phyloP scores from a whole-genome alignment of 129 eudicot genomes.

The Dittrichia graveolens region DNA sequence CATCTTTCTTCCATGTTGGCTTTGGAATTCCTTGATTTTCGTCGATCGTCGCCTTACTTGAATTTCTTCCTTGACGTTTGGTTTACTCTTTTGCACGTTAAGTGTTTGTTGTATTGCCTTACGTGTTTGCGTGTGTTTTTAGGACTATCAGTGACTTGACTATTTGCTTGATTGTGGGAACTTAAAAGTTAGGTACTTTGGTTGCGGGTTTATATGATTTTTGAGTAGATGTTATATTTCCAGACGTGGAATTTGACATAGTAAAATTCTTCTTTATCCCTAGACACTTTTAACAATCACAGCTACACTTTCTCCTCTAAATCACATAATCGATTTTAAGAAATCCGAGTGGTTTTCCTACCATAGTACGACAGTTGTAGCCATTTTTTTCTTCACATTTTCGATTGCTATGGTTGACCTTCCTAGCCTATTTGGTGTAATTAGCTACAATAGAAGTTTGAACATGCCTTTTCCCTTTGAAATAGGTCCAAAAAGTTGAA shows the following conservation, averaged over 20 bases:
- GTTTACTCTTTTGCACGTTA: slow-evolving; percentile 33
- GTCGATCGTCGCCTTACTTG: slow-evolving; percentile 27
- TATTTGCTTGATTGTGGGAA: slow-evolving; percentile 19
- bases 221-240: background rate
- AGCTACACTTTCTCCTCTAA: no score
- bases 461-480: background rate
- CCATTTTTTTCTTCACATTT: background rate
- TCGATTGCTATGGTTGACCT: slow-evolving; percentile 1
- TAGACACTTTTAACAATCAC: no score
- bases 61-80: slow-evolving; percentile 22
- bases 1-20: background rate
- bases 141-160: slow-evolving; percentile 9
- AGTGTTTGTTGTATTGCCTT: slow-evolving; percentile 34
- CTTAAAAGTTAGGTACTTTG: slow-evolving; percentile 3
- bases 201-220: background rate
- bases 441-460: background rate
- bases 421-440: background rate
- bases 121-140: slow-evolving; percentile 19
- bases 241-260: background rate
- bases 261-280: no score
- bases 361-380: no score
- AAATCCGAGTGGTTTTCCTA: no score
- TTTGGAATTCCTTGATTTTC: background rate
- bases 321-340: no score
- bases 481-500: no score